Conservation (phyloP, 306 rosid species). For the Acmispon strigosus region DNA sequence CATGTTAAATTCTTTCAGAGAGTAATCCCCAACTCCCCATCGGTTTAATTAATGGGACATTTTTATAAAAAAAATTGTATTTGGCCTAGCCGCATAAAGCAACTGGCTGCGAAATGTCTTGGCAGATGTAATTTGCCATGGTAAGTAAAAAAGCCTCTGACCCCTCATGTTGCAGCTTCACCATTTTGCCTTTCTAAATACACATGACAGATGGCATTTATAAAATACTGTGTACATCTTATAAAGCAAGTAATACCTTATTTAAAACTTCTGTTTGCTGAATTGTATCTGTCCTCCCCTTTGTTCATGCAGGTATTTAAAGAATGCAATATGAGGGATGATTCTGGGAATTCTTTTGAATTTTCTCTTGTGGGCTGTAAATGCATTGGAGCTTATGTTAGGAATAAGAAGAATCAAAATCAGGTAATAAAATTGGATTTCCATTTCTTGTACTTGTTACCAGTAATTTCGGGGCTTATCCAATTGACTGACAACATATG, state of each 20-base stretch:
- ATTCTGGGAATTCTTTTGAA: slow-evolving; percentile 65
- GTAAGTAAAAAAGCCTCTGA: background rate
- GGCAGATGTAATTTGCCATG: no score
- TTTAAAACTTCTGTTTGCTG: background rate
- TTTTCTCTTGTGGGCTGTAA: slow-evolving; percentile 86
- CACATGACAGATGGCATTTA: background rate
- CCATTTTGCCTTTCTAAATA: background rate
- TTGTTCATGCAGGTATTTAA: slow-evolving; percentile 55
- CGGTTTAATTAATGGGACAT: background rate
- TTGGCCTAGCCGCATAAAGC: background rate
- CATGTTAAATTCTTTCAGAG: background rate
- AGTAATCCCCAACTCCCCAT: no score
- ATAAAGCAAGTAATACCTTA: background rate
- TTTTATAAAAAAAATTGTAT: background rate
- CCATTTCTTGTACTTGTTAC: background rate
- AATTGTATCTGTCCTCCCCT: background rate
- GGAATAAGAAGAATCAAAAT: slow-evolving; percentile 89
- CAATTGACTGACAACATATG: slow-evolving; percentile 9
- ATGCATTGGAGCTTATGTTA: slow-evolving; percentile 93
- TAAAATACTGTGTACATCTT: background rate
- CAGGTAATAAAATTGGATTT: slow-evolving; percentile 46
- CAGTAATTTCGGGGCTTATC: background rate
- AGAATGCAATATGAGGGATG: slow-evolving; percentile 48
- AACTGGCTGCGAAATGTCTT: no score
- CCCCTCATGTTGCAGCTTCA: background rate